Evolutionary conservation across 73 alveolate genomes (phyloP).

Genomic region (Tetrahymena malaccensis): DNA sequence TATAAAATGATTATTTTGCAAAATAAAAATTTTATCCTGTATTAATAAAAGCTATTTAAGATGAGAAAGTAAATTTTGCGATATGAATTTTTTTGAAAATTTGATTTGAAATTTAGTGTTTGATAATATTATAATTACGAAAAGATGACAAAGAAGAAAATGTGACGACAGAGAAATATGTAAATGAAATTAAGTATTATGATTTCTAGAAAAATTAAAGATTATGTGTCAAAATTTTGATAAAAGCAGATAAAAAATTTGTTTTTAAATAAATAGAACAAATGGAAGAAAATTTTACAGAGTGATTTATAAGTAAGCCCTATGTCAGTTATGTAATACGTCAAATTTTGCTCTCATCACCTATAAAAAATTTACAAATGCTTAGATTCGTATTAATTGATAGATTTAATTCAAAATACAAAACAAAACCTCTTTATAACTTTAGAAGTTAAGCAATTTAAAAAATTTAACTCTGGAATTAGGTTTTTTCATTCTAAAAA

Average conservation of each 20-base stretch:
- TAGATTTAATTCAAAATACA: background rate
- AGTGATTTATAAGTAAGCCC: background rate
- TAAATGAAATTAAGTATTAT: background rate
- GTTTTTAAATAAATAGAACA: background rate
- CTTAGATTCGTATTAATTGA: background rate
- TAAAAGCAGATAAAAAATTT: background rate
- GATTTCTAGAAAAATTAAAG: background rate
- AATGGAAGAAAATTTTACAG: background rate
- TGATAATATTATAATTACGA: background rate
- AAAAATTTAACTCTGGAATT: background rate
- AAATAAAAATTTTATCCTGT: no score
- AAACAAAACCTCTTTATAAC: background rate
- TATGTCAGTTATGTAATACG: background rate
- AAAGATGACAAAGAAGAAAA: background rate
- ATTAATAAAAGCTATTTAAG: background rate
- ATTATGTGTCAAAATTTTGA: background rate
- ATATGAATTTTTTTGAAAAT: no score
- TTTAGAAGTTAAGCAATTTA: background rate
- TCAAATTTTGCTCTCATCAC: background rate
- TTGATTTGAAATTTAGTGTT: background rate
- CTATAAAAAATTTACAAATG: background rate
- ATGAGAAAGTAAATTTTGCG: background rate
- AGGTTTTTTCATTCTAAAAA: background rate
- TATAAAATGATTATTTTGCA: background rate
- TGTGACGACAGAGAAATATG: background rate